Base-by-base conservation (phyloP, 2,329 filamentous ascomycete genomes). In the Sphaerostilbella broomeana region DNA sequence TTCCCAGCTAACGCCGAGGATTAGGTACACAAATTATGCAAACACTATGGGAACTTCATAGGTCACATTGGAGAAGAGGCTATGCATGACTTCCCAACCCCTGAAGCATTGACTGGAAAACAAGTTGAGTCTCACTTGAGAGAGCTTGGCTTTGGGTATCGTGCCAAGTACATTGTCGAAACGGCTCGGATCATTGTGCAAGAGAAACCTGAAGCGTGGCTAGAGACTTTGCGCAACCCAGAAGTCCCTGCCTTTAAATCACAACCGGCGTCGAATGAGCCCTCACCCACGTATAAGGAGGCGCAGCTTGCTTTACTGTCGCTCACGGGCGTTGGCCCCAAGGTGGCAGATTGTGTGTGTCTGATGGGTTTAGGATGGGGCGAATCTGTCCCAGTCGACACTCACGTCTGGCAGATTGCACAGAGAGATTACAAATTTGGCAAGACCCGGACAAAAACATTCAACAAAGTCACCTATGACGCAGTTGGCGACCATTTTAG, bases 401-500 rank as follows among this genome's bases (percentile, higher is more conserved):
- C 94, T 1, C 94, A 98, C 63, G 87, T 98, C 10, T 97, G 89
- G 90, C 89, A 97, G 67, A 97, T 98, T 55, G 94, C 92, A 1
- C 86, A 94, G 59, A 75, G 92, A 38, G 92, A 98, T 61, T 98
- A 98, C 65, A 88, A 82, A 43, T 94, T 98, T 53, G 86, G 86
- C 6, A 90, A 86, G 55, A 79, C 77, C 7, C 92, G 89, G 55
- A 84, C 63, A 45, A 90, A 88, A 55, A 90, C 86, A 32, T 72
- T 98, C 46, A 95, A 84, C 11, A 94, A 94, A 56, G 76, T 74
- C 27, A 89, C 86, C 47, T 97, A 98, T 55, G 82, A 92, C 57
- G 86, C 87, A 0, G 79, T 98, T 11, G 92, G 85, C 1, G 85
- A 94, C 47, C 84, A 94, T 53, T 98, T 98, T 54, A 77, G 92